Evolutionary conservation across 805 yeast species (phyloP).

Genomic region (Torulaspora franciscae): DNA sequence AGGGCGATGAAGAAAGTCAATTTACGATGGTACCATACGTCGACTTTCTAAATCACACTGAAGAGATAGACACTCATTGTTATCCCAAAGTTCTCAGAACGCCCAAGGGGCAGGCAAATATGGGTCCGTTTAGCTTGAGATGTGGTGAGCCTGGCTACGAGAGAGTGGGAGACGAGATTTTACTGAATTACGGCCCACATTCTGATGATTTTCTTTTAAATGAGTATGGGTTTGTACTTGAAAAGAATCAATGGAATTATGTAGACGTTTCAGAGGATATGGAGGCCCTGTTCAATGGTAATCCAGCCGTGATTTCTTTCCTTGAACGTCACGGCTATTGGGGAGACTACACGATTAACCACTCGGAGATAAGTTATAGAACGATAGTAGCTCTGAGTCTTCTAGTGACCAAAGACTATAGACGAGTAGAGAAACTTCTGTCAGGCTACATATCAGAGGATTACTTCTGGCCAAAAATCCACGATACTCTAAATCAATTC

Average conservation of each 20-base stretch:
- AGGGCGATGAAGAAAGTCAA: conserved; percentile 47
- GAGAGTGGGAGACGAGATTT: conserved; percentile 49
- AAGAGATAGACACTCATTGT: conserved; percentile 46
- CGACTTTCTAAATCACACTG: conserved; percentile 76
- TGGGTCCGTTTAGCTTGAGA: conserved; percentile 30
- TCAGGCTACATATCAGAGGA: conserved; percentile 30
- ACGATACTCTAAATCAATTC: conserved; percentile 1
- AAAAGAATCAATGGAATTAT: conserved; percentile 60
- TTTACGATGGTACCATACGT: conserved; percentile 90
- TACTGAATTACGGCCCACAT: conserved; percentile 82
- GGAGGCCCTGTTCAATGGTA: conserved; percentile 32
- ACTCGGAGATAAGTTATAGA: conserved; percentile 58
- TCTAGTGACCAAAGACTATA: conserved; percentile 25
- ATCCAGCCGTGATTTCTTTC: conserved; percentile 39
- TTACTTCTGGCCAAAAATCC: conserved; percentile 19
- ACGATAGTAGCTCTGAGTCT: conserved; percentile 70
- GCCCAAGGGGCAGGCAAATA: conserved; percentile 21
- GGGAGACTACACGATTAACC: conserved; percentile 67
- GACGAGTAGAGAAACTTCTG: conserved; percentile 27
- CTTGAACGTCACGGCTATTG: conserved; percentile 52
- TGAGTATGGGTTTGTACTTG: conserved; percentile 79
- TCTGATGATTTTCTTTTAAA: conserved; percentile 73
- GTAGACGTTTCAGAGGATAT: conserved; percentile 56
- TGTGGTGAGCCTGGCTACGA: conserved; percentile 23
- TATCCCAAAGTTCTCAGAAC: conserved; percentile 40